phyloP scores from a whole-genome alignment of 192 early-diverging fungal species.

The Lobosporangium transversale region DNA sequence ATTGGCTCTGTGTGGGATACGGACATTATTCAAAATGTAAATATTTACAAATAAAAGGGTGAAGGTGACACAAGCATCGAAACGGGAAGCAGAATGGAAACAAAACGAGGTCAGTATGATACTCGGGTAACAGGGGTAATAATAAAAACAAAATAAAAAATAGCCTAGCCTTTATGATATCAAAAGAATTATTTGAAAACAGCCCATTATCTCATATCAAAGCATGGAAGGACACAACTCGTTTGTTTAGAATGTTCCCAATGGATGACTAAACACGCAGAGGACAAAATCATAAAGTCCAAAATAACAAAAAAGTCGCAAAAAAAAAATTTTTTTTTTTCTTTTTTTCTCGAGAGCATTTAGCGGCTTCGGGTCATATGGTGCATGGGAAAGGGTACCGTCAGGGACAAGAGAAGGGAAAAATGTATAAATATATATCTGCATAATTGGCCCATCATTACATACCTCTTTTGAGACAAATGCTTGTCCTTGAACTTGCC shows the following conservation, averaged over 20 bases:
- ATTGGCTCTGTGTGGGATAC: slow-evolving; percentile 19
- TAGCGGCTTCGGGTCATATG: not conserved
- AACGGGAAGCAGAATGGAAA: slow-evolving; percentile 25
- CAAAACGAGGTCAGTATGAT: slow-evolving; percentile 18
- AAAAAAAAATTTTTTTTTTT: too few species aligned
- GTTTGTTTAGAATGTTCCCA: not conserved
- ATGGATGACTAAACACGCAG: slow-evolving; percentile 10
- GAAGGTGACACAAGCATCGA: slow-evolving; percentile 35
- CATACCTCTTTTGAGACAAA: slow-evolving; percentile 29
- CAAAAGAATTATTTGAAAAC: too few species aligned
- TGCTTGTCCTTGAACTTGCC: slow-evolving; percentile 51
- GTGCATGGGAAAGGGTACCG: not conserved
- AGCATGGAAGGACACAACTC: slow-evolving; percentile 30
- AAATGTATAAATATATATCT: not conserved
- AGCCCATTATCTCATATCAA: too few species aligned
- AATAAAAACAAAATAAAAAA: too few species aligned
- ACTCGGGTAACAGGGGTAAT: slow-evolving; percentile 14
- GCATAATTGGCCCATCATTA: not conserved
- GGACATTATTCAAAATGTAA: slow-evolving; percentile 2
- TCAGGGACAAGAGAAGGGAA: not conserved
- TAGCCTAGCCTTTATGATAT: too few species aligned
- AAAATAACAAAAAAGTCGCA: not conserved
- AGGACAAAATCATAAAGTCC: slow-evolving; percentile 3
- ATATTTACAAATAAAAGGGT: not conserved
- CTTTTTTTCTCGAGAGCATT: too few species aligned